Percentiles rank a stretch among this genome's conserved stretches.
phyloP scores from a whole-genome alignment of 352 stramenopile species.

The Thalassiosira sp. region DNA sequence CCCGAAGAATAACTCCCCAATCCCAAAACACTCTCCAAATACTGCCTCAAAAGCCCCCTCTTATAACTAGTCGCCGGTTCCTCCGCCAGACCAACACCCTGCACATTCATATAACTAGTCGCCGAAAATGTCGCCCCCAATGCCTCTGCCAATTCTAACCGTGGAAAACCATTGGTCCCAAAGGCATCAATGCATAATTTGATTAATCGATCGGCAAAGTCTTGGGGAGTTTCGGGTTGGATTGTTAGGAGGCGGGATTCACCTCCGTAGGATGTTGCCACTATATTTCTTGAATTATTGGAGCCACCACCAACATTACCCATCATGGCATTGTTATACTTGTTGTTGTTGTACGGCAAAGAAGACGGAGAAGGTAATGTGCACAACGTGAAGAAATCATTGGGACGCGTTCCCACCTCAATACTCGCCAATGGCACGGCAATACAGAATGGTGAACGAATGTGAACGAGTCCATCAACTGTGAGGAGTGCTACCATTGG shows the following conservation, averaged over 20 bases:
- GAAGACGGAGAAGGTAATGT: too few relatives aligned
- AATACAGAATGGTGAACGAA: conserved; percentile 74
- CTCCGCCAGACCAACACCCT: conserved; percentile 54
- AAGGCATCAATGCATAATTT: conserved; percentile 80
- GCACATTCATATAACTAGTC: conserved; percentile 79
- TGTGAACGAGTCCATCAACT: conserved; percentile 71
- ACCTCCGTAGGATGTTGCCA: conserved; percentile 62
- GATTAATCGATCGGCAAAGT: conserved; percentile 79
- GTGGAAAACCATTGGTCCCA: conserved; percentile 77
- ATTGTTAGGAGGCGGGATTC: conserved; percentile 19
- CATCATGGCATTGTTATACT: too few relatives aligned
- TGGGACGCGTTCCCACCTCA: conserved; percentile 77
- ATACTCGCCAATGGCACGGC: conserved; percentile 71
- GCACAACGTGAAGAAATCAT: conserved; percentile 80
- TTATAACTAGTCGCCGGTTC: conserved; percentile 33
- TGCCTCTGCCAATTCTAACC: conserved; percentile 74
- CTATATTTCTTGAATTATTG: too few relatives aligned
- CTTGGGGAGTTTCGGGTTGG: conserved; percentile 59
- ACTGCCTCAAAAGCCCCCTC: conserved; percentile 67
- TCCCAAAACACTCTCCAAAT: conserved; percentile 75
- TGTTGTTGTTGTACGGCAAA: conserved; percentile 9
- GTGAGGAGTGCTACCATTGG: conserved; percentile 67
- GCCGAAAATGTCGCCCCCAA: conserved; percentile 73
- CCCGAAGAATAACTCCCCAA: too few relatives aligned
- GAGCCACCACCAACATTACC: too few relatives aligned